Evolutionary conservation across 768 basidiomycete species (phyloP).

Genomic region (Amylocystis lapponica): DNA sequence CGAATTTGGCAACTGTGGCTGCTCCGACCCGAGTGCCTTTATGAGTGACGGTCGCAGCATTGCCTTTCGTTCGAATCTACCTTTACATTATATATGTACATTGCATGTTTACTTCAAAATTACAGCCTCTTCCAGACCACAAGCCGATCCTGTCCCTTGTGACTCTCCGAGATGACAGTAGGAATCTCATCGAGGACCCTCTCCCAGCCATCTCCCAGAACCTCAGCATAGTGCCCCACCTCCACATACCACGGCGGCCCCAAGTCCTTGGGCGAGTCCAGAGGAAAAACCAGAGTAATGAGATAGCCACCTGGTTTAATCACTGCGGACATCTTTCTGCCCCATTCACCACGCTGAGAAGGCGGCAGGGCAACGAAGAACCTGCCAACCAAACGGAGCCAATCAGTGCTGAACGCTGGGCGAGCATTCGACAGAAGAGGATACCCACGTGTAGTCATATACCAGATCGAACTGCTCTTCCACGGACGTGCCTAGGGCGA

Average conservation of each 20-base stretch:
- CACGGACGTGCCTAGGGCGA: constrained; percentile 32
- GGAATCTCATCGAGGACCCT: constrained; percentile 51
- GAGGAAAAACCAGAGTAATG: constrained; percentile 55
- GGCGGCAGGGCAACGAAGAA: constrained; percentile 75
- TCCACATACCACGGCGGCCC: constrained; percentile 64
- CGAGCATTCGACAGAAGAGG: neutral
- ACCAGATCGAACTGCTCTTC: constrained; percentile 45
- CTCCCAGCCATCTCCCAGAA: constrained; percentile 44
- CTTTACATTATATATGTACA: too few species aligned
- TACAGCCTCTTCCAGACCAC: constrained; percentile 45
- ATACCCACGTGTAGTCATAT: constrained; percentile 56
- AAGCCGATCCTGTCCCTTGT: constrained; percentile 45
- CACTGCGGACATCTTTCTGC: constrained; percentile 45
- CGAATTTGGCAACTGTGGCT: too few species aligned
- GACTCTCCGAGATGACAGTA: constrained; percentile 30
- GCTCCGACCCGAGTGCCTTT: too few species aligned
- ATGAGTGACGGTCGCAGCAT: constrained; percentile 3
- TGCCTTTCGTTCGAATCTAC: neutral
- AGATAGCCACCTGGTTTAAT: constrained; percentile 59
- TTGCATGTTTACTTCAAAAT: too few species aligned
- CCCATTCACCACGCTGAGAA: constrained; percentile 48
- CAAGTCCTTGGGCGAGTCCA: constrained; percentile 35
- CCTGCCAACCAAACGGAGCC: constrained; percentile 24
- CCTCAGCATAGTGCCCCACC: constrained; percentile 48
- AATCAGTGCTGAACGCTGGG: neutral